phyloP scores from a whole-genome alignment of 1,284 basidiomycete species.

The Cryptococcus deneoformans region DNA sequence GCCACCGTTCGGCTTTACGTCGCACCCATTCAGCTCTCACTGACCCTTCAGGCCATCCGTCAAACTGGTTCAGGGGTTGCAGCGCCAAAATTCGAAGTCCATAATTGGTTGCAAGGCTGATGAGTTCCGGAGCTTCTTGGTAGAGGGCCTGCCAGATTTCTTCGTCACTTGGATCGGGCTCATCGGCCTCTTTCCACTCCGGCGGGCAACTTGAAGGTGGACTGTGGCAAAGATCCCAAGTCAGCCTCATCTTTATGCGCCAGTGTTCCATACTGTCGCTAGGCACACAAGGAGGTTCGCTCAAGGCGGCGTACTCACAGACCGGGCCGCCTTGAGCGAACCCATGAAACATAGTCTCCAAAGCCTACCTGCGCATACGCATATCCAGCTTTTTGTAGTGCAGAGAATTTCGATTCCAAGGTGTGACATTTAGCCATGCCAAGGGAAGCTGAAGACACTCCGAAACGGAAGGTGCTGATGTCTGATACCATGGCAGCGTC shows the following conservation, averaged over 20 bases:
- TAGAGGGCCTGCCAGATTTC: constrained; percentile 14
- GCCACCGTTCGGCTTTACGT: constrained; percentile 17
- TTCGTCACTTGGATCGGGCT: constrained; percentile 14
- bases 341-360: constrained; percentile 18
- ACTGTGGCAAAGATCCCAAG: constrained; percentile 1
- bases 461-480: neutral
- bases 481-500: too few species aligned
- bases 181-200: constrained; percentile 11
- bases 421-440: constrained; percentile 18
- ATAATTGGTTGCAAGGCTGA: constrained; percentile 3
- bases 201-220: constrained; percentile 9
- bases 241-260: neutral
- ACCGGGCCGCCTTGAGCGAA: constrained; percentile 2
- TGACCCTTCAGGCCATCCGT: constrained; percentile 10
- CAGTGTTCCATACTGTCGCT: neutral
- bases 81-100: constrained; percentile 11
- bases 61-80: constrained; percentile 17
- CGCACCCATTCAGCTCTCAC: constrained; percentile 6
- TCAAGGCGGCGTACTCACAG: constrained; percentile 7
- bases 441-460: constrained; percentile 2
- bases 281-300: neutral
- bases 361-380: constrained; percentile 14
- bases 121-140: constrained; percentile 5
- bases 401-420: constrained; percentile 19
- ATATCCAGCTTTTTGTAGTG: constrained; percentile 17